These are phyloP conservation scores for Lactuca sativa DNA, from an alignment of 129 eudicot genomes.

Conservation along the genomic window DNA sequence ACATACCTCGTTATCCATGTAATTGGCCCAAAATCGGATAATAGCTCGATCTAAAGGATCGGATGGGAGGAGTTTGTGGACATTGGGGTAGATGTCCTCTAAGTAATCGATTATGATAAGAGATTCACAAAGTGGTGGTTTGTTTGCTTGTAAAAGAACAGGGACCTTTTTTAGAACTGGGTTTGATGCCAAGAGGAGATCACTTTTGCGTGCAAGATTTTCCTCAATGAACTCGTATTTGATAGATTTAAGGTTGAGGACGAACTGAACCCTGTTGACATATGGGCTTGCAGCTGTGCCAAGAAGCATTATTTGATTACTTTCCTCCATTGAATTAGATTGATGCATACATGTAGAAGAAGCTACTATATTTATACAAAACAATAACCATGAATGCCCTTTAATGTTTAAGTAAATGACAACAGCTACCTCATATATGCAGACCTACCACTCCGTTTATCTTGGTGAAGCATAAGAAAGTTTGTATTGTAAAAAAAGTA, in stretches of 20 bases:
- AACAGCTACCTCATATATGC: background rate
- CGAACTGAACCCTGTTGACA: constrained; percentile 37
- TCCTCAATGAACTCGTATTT: constrained; percentile 30
- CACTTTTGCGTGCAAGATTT: constrained; percentile 28
- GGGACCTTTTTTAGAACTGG: constrained; percentile 48
- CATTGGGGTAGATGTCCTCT: constrained; percentile 39
- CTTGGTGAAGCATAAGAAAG: too few relatives aligned
- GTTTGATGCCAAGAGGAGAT: constrained; percentile 33
- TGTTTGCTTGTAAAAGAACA: constrained; percentile 37
- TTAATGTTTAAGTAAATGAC: constrained; percentile 7
- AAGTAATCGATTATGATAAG: constrained; percentile 51
- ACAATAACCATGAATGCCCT: background rate
- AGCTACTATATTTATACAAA: constrained; percentile 2
- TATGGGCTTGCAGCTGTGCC: constrained; percentile 25
- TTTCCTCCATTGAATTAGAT: constrained; percentile 12
- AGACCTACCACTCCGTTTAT: too few relatives aligned
- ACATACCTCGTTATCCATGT: constrained; percentile 36
- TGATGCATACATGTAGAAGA: background rate
- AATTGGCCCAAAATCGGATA: constrained; percentile 39
- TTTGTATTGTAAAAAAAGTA: too few relatives aligned
- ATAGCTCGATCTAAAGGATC: constrained; percentile 38
- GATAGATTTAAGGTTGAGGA: constrained; percentile 40
- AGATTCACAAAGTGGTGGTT: constrained; percentile 40
- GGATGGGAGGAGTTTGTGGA: constrained; percentile 42
- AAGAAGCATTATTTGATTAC: constrained; percentile 12